Evolutionary conservation across 2,329 filamentous ascomycete species (phyloP), one percentile per base, ranked within the genome.

Genomic region (Colletotrichum acutatum): DNA sequence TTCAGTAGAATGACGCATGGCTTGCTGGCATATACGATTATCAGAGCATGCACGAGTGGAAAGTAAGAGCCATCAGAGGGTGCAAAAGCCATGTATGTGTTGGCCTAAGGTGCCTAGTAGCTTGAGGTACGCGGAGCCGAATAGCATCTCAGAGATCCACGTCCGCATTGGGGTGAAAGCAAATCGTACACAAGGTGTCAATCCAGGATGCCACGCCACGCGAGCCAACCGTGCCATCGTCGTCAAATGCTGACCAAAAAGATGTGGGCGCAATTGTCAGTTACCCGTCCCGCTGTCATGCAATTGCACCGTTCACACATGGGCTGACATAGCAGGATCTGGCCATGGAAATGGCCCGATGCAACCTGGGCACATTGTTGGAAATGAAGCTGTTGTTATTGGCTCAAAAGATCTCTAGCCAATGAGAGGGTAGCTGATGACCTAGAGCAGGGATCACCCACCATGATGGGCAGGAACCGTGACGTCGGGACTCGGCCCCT

Each of bases 401-500:
- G 70, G 70, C 1, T 4, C 0, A 1, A 30, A 59, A 70, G 66
- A 72, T 72, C 70, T 72, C 26, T 28, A 42, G 46, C 70, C 70
- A 72, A 72, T 72, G 6, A 9, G 2, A 26, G 0, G 5, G 12
- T 14, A n/a, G 6, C 11, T 69, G 70, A 72, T 72, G 66, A 72
- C 70, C 60, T 30, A 26, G 28, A 11, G 37, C 70, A 70, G 54
- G 66, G 66, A 57, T 30, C 19, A 30, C 37, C 60, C 5, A 54
- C 32, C 26, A n/a, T 30, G 66, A n/a, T 24, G 49, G 32, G 22
- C 60, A 70, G 54, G 60, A 52, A 65, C 70, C 66, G 66, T 72
- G 70, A 72, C 70, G 70, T 72, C 60, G 66, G 70, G 64, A 65
- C 30, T 63, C 49, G 66, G 66, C 66, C 66, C 42, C 70, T 72